These are phyloP conservation scores for Penicillium samsonianum DNA, from an alignment of 495 filamentous ascomycete species.

Conservation along the genomic window DNA sequence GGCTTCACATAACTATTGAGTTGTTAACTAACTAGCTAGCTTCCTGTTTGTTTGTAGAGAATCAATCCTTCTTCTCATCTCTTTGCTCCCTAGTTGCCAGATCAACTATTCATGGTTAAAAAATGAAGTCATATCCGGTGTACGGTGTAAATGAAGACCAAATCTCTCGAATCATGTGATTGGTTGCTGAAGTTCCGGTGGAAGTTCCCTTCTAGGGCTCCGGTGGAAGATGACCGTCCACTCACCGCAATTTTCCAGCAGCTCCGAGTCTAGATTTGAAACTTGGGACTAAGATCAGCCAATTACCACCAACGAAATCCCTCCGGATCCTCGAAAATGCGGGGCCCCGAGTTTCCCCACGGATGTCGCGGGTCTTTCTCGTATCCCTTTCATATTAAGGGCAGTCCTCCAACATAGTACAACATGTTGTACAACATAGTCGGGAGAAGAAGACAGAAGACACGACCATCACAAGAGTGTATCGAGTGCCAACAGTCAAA, in stretches of 20 bases:
- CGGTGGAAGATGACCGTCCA: slow-evolving; percentile 6
- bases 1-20: no score
- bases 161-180: neutral
- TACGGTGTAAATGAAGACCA: neutral
- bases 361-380: neutral
- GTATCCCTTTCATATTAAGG: slow-evolving; percentile 9
- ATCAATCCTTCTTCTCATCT: no score
- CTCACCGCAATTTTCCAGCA: neutral
- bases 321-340: slow-evolving; percentile 3
- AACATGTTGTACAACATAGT: neutral
- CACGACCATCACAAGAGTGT: neutral
- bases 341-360: slow-evolving; percentile 1
- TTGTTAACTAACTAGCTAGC: no score
- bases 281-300: neutral
- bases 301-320: neutral
- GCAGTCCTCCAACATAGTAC: neutral
- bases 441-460: neutral
- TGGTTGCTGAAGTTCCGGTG: slow-evolving; percentile 7
- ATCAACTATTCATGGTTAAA: no score
- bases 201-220: slow-evolving; percentile 1
- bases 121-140: no score
- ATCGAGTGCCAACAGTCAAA: neutral
- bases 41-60: no score
- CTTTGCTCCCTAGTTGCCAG: no score
- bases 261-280: neutral